Evolutionary conservation across 2,329 filamentous ascomycete species (phyloP), one percentile per base, ranked within the genome.

Genomic region (Chaetomiaceae sp.): DNA sequence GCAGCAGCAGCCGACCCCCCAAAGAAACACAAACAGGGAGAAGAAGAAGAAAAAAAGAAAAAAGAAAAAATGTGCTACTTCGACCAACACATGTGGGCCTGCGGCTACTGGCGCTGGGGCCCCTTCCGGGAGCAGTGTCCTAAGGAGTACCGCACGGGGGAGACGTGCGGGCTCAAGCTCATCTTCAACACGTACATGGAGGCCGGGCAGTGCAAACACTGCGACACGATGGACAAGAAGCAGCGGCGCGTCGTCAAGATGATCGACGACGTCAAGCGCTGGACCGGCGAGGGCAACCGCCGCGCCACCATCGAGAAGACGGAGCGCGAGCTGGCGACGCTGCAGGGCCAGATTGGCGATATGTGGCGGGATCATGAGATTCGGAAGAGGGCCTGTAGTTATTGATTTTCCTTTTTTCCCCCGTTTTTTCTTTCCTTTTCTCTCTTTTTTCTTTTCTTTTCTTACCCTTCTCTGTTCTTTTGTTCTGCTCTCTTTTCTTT

Each of bases 91-190:
- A 80, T 82, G 62, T 96, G 87, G 79, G 70, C 70, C 51, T 97
- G 92, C 73, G 87, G 87, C 65, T 92, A 89, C 78, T 96, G 87
- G 85, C 89, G 90, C 70, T 97, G 91, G 91, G 87, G 89, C 59
- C 86, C 86, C 73, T 96, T 96, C 75, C 84, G 87, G 59, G 82
- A 91, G 70, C 91, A 95, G 68, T 97, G 92, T 78, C 85, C 87
- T 70, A 90, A 89, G 71, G 92, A 96, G 69, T 95, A 95, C 73
- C 87, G 92, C 59, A 96, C 88, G 60, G 92, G 92, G 63, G 92
- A 97, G 76, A 96, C 92, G 33, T 97, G 92, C 72, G 92, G 92
- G 55, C 85, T 96, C 73, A 95, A 89, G 73, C 81, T 96, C 58
- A 85, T 96, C 65, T 90, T 87, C 74, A 74, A 82, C 61, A 91